Percentiles rank a stretch among this genome's conserved stretches.
Conservation (phyloP, 2,329 filamentous ascomycete species). For the Aspergillus sojae region DNA sequence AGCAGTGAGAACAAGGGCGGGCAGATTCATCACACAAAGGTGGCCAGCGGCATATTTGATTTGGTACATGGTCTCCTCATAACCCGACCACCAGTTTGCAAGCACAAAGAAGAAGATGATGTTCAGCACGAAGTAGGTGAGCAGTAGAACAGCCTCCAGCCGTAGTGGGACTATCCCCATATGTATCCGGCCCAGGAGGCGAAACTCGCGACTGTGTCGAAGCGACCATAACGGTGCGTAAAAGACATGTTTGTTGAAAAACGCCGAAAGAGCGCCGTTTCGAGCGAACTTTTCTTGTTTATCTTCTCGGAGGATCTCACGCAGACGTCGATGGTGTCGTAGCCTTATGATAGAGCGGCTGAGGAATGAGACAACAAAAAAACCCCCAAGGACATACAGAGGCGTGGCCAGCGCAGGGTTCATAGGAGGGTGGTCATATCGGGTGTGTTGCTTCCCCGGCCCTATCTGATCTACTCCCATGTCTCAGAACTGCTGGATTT, state of each 20-base stretch:
- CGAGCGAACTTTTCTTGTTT: conserved; percentile 26
- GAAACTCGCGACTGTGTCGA: conserved; percentile 73
- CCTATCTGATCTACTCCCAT: conserved; percentile 37
- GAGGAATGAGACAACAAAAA: conserved; percentile 27
- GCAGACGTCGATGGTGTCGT: conserved; percentile 28
- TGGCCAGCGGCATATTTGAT: conserved; percentile 81
- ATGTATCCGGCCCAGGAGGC: conserved; percentile 63
- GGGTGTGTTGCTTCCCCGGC: conserved; percentile 27
- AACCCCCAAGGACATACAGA: conserved; percentile 31
- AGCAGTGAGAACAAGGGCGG: conserved; percentile 82
- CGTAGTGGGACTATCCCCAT: conserved; percentile 74
- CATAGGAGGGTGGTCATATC: conserved; percentile 32
- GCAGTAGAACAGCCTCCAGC: conserved; percentile 70
- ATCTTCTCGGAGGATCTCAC: conserved; percentile 18
- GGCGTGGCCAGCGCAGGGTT: conserved; percentile 35
- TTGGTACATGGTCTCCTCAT: conserved; percentile 34
- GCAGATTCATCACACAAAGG: conserved; percentile 81
- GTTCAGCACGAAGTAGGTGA: conserved; percentile 68
- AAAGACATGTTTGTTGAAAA: conserved; percentile 44
- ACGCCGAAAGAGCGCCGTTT: conserved; percentile 19
- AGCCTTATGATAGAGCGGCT: conserved; percentile 27
- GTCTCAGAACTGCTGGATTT: conserved; percentile 13
- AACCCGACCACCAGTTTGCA: conserved; percentile 37
- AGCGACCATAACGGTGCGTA: conserved; percentile 69
- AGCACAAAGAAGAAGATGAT: conserved; percentile 65